phyloP scores from a whole-genome alignment of 306 rosid genomes.

The Castanospermum australe region DNA sequence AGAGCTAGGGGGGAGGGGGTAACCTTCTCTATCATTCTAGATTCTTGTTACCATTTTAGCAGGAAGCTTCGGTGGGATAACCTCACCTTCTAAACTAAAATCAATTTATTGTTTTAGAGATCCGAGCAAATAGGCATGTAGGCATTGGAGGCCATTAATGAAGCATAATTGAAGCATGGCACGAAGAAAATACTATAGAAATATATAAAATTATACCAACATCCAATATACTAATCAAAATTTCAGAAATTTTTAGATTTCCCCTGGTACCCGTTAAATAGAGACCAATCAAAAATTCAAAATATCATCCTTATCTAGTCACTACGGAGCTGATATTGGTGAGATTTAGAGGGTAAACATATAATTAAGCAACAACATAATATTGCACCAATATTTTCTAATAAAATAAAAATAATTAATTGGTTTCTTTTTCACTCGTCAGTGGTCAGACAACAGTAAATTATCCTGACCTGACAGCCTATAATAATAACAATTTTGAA shows the following conservation, averaged over 20 bases:
- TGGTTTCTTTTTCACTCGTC: conserved; percentile 35
- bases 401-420: not conserved
- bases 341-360: not conserved
- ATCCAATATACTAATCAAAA: not conserved
- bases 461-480: conserved; percentile 35
- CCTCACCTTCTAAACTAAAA: conserved; percentile 12
- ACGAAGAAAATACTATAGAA: not conserved
- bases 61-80: conserved; percentile 4
- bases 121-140: conserved; percentile 20
- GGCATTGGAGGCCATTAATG: conserved; percentile 9
- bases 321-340: not conserved
- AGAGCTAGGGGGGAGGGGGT: not conserved
- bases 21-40: not conserved
- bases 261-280: not conserved
- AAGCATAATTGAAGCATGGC: not conserved
- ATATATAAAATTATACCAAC: not conserved
- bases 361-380: not conserved
- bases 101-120: conserved; percentile 21
- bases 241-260: not conserved
- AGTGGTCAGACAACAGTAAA: conserved; percentile 25
- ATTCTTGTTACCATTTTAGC: conserved; percentile 2
- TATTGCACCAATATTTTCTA: not conserved
- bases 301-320: not conserved
- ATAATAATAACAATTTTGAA: conserved; percentile 18
- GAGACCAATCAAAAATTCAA: too few species aligned